Percentiles rank a stretch among this genome's conserved stretches.
These are phyloP conservation scores for Shiraia sp. DNA, from an alignment of 2,329 filamentous ascomycete genomes.

Conservation along the genomic window DNA sequence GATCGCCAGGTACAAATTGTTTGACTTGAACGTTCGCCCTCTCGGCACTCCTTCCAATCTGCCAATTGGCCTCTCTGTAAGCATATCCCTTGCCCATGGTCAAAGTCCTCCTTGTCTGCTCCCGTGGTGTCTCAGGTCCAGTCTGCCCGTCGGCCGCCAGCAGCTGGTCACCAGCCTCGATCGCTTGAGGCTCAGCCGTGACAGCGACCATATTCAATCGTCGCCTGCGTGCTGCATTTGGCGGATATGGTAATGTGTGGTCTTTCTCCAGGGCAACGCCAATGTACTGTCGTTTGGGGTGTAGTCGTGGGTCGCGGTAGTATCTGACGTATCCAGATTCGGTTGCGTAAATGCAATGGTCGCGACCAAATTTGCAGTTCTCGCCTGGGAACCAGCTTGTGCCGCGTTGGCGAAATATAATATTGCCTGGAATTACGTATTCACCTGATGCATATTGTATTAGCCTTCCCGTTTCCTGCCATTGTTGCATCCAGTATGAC, in stretches of 20 bases:
- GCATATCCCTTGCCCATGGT: constrained; percentile 60
- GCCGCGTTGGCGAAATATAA: constrained; percentile 95
- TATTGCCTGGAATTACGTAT: constrained; percentile 93
- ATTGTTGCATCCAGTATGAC: not conserved
- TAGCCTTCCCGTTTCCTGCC: not conserved
- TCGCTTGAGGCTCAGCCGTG: constrained; percentile 30
- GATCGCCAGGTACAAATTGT: constrained; percentile 60
- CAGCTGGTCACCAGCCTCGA: constrained; percentile 14
- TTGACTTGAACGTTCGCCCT: constrained; percentile 60
- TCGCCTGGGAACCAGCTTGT: constrained; percentile 94
- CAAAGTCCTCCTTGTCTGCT: constrained; percentile 36
- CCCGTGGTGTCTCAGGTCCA: constrained; percentile 28
- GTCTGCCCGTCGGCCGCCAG: constrained; percentile 21
- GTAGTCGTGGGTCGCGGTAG: constrained; percentile 82
- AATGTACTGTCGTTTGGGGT: constrained; percentile 91
- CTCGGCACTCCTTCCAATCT: constrained; percentile 67
- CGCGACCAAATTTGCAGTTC: constrained; percentile 91
- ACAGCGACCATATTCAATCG: constrained; percentile 73
- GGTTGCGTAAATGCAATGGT: constrained; percentile 92
- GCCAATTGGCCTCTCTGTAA: constrained; percentile 68
- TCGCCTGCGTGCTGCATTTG: constrained; percentile 73
- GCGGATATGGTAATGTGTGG: constrained; percentile 76
- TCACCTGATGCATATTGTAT: constrained; percentile 63
- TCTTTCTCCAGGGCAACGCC: constrained; percentile 85
- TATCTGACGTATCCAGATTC: constrained; percentile 92